A percentile compares a stretch with the other conserved stretches of the same genome.
These are phyloP conservation scores for Oryza nivara DNA, from an alignment of 176 grass and related monocot genomes.

Conservation along the genomic window DNA sequence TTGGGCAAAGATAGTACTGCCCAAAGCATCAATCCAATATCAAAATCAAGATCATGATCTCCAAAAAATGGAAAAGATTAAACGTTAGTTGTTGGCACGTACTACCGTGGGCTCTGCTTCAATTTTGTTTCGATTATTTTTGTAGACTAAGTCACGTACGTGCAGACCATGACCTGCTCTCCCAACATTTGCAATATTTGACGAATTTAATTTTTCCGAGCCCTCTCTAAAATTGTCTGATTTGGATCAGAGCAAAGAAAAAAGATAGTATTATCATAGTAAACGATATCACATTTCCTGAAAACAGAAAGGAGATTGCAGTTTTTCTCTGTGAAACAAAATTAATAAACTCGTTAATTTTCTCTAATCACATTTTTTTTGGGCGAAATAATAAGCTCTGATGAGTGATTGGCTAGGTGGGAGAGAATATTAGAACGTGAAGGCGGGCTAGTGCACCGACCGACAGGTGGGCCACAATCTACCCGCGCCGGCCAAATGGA, in stretches of 20 bases:
- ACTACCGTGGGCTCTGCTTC: background rate
- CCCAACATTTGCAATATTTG: too few relatives aligned
- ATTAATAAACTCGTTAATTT: background rate
- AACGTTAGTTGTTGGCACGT: background rate
- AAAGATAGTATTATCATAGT: too few relatives aligned
- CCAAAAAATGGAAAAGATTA: background rate
- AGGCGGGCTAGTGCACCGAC: background rate
- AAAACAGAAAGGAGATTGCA: background rate
- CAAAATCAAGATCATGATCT: constrained; percentile 8
- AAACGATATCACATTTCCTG: background rate
- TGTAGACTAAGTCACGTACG: background rate
- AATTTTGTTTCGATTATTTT: background rate
- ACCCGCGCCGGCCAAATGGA: constrained; percentile 8
- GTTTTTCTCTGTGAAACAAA: background rate
- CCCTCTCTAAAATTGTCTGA: too few relatives aligned
- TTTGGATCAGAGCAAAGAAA: too few relatives aligned
- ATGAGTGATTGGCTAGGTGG: constrained; percentile 1
- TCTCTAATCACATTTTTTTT: background rate
- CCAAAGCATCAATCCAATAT: background rate
- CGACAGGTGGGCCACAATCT: constrained; percentile 28
- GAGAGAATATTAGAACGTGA: constrained; percentile 52
- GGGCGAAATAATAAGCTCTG: background rate
- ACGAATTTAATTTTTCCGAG: too few relatives aligned
- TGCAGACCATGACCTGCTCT: constrained; percentile 29
- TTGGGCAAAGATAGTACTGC: background rate